These are phyloP conservation scores for Silybum marianum DNA, from an alignment of 129 eudicot species.

Conservation along the genomic window DNA sequence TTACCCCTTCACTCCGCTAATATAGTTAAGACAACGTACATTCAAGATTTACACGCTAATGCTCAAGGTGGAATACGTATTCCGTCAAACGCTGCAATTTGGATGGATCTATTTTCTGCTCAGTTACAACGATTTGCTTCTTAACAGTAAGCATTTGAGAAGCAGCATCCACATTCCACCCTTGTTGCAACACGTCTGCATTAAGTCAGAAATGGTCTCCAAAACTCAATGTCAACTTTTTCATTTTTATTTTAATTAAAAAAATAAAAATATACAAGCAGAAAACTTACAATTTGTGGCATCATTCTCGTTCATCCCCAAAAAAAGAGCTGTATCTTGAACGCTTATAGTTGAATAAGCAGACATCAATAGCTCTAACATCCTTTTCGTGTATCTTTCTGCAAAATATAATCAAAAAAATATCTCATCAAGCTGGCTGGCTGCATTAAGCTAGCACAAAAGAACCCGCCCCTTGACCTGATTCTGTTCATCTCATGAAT, in stretches of 20 bases:
- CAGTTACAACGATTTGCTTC: constrained; percentile 61
- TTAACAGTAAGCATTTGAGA: constrained; percentile 77
- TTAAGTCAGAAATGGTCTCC: too few species aligned
- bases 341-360: constrained; percentile 93
- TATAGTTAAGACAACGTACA: not conserved
- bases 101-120: constrained; percentile 78
- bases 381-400: constrained; percentile 78
- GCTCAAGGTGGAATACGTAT: constrained; percentile 95
- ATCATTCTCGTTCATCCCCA: constrained; percentile 86
- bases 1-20: too few species aligned
- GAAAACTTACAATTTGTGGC: constrained; percentile 74
- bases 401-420: constrained; percentile 27
- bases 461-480: not conserved
- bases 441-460: not conserved
- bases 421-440: not conserved
- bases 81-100: constrained; percentile 92
- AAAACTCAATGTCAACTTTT: too few species aligned
- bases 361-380: constrained; percentile 73
- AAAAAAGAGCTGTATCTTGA: constrained; percentile 76
- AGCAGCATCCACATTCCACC: constrained; percentile 81
- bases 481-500: not conserved
- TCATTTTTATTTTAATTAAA: too few species aligned
- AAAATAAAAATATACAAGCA: not conserved
- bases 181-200: constrained; percentile 82
- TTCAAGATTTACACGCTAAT: constrained; percentile 33